A percentile compares a stretch with the other conserved stretches of the same genome.
These are phyloP conservation scores for Athelia sp. DNA, from an alignment of 1,284 basidiomycete genomes.

Conservation along the genomic window DNA sequence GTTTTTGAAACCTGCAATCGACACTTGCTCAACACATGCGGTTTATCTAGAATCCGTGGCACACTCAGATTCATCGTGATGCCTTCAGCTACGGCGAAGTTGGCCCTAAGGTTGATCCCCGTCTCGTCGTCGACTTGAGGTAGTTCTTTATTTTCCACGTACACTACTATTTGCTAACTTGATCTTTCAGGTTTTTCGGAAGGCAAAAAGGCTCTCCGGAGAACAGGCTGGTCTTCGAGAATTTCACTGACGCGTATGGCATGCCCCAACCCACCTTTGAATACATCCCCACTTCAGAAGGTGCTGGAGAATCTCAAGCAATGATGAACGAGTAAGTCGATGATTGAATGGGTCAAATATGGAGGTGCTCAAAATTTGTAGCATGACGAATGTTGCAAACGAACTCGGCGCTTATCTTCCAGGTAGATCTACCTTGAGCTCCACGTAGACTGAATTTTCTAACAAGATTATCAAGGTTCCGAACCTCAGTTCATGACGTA, in stretches of 20 bases:
- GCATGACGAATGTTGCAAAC: constrained; percentile 15
- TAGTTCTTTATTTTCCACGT: too few relatives aligned
- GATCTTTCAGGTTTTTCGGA: constrained; percentile 13
- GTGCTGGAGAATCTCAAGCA: constrained; percentile 8
- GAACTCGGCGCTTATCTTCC: constrained; percentile 18
- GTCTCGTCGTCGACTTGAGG: constrained; percentile 19
- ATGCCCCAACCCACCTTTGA: constrained; percentile 32
- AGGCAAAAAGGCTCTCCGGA: constrained; percentile 8
- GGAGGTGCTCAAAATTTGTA: not conserved
- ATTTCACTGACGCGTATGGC: constrained; percentile 23
- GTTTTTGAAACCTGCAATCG: too few relatives aligned
- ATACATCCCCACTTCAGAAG: constrained; percentile 5
- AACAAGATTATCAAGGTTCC: constrained; percentile 4
- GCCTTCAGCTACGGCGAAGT: constrained; percentile 25
- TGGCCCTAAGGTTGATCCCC: constrained; percentile 13
- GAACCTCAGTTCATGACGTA: constrained; percentile 20
- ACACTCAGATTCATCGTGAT: constrained; percentile 30
- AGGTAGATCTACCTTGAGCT: constrained; percentile 4
- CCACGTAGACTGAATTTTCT: not conserved
- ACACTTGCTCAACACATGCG: too few relatives aligned
- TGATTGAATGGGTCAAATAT: constrained; percentile 2
- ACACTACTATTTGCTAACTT: too few relatives aligned
- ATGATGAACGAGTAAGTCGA: constrained; percentile 20
- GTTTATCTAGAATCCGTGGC: constrained; percentile 19
- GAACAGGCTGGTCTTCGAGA: constrained; percentile 21